phyloP scores from a whole-genome alignment of 2,329 filamentous ascomycete genomes.

The Hypomyces perniciosus region DNA sequence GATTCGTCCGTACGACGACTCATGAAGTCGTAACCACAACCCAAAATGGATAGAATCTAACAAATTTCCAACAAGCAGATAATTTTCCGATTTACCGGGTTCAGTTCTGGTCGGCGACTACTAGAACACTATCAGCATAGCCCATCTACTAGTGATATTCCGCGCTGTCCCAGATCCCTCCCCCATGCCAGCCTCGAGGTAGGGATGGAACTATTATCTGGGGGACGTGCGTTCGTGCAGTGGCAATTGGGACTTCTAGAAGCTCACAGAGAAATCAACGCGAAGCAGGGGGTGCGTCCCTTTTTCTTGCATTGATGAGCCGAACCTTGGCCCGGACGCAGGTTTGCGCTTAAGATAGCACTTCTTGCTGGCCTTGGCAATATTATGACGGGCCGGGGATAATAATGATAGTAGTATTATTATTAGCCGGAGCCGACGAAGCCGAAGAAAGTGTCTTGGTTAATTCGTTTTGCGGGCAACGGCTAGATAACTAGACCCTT shows the following conservation, averaged over 20 bases:
- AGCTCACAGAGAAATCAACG: constrained; percentile 21
- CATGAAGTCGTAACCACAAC: not conserved
- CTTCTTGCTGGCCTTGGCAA: not conserved
- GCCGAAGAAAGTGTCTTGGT: too few species aligned
- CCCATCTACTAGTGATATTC: not conserved
- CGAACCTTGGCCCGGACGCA: constrained; percentile 2
- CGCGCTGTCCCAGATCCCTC: not conserved
- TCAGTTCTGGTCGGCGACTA: not conserved
- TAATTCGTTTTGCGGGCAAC: too few species aligned
- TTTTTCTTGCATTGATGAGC: not conserved
- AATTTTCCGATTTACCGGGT: not conserved
- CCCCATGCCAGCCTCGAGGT: not conserved
- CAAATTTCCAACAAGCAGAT: not conserved
- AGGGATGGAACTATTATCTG: not conserved
- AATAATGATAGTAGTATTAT: too few species aligned
- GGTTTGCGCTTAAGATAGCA: constrained; percentile 6
- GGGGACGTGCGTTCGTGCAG: constrained; percentile 14
- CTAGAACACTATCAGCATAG: too few species aligned
- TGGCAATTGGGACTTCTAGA: constrained; percentile 21
- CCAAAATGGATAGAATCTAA: not conserved
- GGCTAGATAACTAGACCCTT: too few species aligned
- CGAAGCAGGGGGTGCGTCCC: not conserved
- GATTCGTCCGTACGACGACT: not conserved
- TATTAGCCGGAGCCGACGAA: too few species aligned
- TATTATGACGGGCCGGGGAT: not conserved